phyloP scores from a whole-genome alignment of 495 filamentous ascomycete species.

The Lophium mytilinum region DNA sequence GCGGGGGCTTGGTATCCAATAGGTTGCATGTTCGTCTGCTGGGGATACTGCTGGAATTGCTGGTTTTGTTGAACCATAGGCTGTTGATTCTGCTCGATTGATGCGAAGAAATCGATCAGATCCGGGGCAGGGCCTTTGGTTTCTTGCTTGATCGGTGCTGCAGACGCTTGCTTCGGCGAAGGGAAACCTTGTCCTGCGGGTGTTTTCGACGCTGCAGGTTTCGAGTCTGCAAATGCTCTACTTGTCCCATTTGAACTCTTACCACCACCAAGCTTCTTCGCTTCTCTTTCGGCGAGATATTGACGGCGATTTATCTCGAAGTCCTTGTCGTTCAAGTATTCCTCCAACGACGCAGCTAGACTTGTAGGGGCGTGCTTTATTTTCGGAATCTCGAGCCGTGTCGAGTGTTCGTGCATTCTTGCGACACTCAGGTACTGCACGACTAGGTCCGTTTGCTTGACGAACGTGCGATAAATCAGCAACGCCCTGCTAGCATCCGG shows the following conservation, averaged over 20 bases:
- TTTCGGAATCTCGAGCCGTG: conserved; percentile 89
- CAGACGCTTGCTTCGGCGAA: conserved; percentile 22
- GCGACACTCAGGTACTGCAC: conserved; percentile 85
- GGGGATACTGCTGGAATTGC: conserved; percentile 30
- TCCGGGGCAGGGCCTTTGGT: conserved; percentile 64
- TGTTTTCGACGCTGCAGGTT: conserved; percentile 27
- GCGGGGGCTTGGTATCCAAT: conserved; percentile 30
- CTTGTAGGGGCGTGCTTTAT: conserved; percentile 95
- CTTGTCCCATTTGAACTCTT: conserved; percentile 33
- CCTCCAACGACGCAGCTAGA: conserved; percentile 79
- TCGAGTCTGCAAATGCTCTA: conserved; percentile 19
- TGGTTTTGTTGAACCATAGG: conserved; percentile 48
- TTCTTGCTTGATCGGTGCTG: conserved; percentile 33
- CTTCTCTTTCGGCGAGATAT: conserved; percentile 77
- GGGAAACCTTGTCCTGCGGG: conserved; percentile 22
- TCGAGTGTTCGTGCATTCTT: conserved; percentile 82
- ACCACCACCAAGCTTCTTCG: conserved; percentile 52
- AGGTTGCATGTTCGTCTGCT: conserved; percentile 38
- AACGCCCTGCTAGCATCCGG: conserved; percentile 88
- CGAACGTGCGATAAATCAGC: conserved; percentile 87
- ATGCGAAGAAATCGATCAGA: conserved; percentile 97
- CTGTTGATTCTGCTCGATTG: conserved; percentile 88
- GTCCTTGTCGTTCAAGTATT: conserved; percentile 91
- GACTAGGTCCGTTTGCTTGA: conserved; percentile 83
- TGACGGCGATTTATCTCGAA: conserved; percentile 92